Evolutionary conservation across 2,329 filamentous ascomycete genomes (phyloP).

Genomic region (Botryotinia convoluta): DNA sequence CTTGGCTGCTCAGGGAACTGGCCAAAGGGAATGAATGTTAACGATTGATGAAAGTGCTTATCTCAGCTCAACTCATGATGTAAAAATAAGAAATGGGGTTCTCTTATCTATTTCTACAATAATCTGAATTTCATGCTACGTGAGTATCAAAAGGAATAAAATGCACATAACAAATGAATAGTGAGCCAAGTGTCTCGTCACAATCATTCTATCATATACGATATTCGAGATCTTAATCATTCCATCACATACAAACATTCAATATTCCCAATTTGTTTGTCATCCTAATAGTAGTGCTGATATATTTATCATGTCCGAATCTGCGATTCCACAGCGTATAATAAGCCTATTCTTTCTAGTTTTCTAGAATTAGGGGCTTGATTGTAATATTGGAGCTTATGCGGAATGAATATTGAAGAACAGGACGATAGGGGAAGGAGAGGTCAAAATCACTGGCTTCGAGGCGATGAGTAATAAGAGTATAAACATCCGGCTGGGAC

Average conservation of each 20-base stretch:
- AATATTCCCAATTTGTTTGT: neutral
- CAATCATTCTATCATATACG: neutral
- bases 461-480: neutral
- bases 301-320: neutral
- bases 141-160: neutral
- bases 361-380: neutral
- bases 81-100: neutral
- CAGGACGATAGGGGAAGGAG: neutral
- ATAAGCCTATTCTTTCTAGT: neutral
- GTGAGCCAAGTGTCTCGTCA: neutral
- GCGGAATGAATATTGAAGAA: rapidly evolving
- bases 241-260: neutral
- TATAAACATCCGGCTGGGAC: neutral
- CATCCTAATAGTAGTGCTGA: neutral
- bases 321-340: neutral
- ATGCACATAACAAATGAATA: neutral
- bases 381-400: neutral
- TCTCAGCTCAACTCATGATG: neutral
- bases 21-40: neutral
- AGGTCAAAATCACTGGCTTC: neutral
- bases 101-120: neutral
- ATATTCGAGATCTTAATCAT: neutral
- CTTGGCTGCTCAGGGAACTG: neutral
- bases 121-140: too few relatives aligned
- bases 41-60: neutral